phyloP scores from a whole-genome alignment of 1,284 basidiomycete species.

The Cryptococcus amylolentus region DNA sequence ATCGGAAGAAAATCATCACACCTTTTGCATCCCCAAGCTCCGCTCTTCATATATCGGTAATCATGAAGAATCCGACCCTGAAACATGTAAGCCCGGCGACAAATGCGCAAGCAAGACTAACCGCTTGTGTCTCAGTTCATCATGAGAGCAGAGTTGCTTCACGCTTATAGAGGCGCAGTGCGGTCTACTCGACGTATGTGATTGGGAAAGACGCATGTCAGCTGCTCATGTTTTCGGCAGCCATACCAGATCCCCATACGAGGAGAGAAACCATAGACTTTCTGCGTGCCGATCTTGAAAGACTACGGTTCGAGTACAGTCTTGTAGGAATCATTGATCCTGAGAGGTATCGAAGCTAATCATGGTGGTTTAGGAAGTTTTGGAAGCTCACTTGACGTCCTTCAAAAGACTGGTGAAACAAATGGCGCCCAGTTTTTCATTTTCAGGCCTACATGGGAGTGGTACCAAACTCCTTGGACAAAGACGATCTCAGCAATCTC shows the following conservation, averaged over 20 bases:
- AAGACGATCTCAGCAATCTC: slow-evolving; percentile 8
- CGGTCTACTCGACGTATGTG: slow-evolving; percentile 45
- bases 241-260: slow-evolving; percentile 42
- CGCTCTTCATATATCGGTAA: no score
- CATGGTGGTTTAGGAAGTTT: slow-evolving; percentile 16
- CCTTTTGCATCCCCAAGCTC: no score
- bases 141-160: slow-evolving; percentile 39
- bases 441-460: slow-evolving; percentile 26
- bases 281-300: slow-evolving; percentile 42
- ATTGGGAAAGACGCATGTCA: background rate
- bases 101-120: background rate
- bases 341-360: background rate
- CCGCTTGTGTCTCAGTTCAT: slow-evolving; percentile 35
- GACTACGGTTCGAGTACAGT: slow-evolving; percentile 32
- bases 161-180: slow-evolving; percentile 45
- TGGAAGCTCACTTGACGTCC: slow-evolving; percentile 24
- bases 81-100: slow-evolving; percentile 31
- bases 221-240: slow-evolving; percentile 17
- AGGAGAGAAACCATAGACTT: slow-evolving; percentile 48
- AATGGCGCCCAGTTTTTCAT: slow-evolving; percentile 32
- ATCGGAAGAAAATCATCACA: no score
- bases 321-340: slow-evolving; percentile 26
- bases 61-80: slow-evolving; percentile 20
- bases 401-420: slow-evolving; percentile 39
- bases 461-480: slow-evolving; percentile 38